Evolutionary conservation across 331 rosid genomes (phyloP), one percentile per base, ranked within the genome.

Genomic region (Stylosanthes scabra): DNA sequence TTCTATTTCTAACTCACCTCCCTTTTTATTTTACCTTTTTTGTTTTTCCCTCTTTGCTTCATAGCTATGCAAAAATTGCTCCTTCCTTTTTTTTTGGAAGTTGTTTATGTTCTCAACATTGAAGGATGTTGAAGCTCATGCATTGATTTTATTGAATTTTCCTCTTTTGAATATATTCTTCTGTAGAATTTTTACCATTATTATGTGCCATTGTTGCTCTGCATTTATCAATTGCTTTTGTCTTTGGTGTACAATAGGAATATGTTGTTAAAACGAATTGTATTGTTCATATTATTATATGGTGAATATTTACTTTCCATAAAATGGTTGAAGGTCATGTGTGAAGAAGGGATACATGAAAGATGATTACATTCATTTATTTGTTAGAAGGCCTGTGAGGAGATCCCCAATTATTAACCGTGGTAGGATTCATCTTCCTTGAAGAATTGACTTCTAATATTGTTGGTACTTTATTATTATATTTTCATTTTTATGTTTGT

Each of bases 371-470:
- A 56, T 88, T 76, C 97, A 88, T 61, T 85, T 92, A 42, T 95
- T 95, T 78, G 97, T 95, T 12, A 86, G 92, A 84, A 92, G 83
- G 58, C 97, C 97, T 28, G 83, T 95, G 14, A 88, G 90, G 81
- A 92, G 99, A 83, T 95, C 99, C 50, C 97, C 97, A 9, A 95
- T 95, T 72, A 95, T 91, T 56, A 94, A 94, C 68, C 96, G 97
- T 0, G 99, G 97, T 91, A 86, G 57, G 87, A 67, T 64, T 51
- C 44, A 64, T 50, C 58, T 74, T 59, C 65, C 60, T 34, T 28
- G 46, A 40, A 49, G 20, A 50, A 37, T n/a, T 78, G 16, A 31
- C 49, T 52, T 86, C 40, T 49, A 63, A 28, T 13, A 25, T 56
- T 50, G 1, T 27, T 66, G 42, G 46, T 27, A 39, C 66, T 25